Evolutionary conservation across 495 filamentous ascomycete species (phyloP).

Genomic region (Parathielavia hyrcaniae): DNA sequence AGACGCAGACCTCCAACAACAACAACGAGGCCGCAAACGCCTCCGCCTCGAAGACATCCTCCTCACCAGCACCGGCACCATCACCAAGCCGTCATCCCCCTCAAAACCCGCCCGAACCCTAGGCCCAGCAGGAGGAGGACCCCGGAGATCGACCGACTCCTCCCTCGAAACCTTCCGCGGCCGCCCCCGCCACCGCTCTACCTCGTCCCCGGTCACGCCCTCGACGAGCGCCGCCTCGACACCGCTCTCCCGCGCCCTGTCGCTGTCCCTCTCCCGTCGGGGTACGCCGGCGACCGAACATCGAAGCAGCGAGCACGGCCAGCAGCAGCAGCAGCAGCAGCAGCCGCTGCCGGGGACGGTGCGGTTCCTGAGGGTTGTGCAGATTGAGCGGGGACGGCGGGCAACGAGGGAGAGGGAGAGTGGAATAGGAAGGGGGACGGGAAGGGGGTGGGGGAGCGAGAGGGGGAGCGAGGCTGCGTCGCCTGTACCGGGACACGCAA

Average conservation of each 20-base stretch:
- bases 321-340: not conserved
- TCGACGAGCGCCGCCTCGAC: not conserved
- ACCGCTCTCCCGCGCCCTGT: not conserved
- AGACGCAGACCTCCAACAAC: not conserved
- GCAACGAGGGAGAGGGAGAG: not conserved
- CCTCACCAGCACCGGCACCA: not conserved
- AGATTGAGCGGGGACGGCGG: not conserved
- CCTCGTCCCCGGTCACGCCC: slow-evolving; percentile 14
- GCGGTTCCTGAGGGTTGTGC: not conserved
- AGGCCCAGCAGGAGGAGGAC: slow-evolving; percentile 16
- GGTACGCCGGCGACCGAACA: not conserved
- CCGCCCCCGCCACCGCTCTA: slow-evolving; percentile 36
- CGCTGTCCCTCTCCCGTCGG: not conserved
- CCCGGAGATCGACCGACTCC: slow-evolving; percentile 34
- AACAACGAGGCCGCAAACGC: slow-evolving; percentile 14
- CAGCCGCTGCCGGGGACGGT: not conserved
- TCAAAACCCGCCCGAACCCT: not conserved
- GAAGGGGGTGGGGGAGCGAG: no score
- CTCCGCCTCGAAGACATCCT: not conserved
- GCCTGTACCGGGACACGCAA: no score
- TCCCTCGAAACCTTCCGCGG: slow-evolving; percentile 37
- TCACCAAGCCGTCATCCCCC: not conserved
- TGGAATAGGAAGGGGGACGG: not conserved
- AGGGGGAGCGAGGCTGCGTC: no score
- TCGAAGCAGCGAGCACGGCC: not conserved